Base-by-base conservation (phyloP, 2,329 filamentous ascomycete species). In the Pseudomassariella vexata region DNA sequence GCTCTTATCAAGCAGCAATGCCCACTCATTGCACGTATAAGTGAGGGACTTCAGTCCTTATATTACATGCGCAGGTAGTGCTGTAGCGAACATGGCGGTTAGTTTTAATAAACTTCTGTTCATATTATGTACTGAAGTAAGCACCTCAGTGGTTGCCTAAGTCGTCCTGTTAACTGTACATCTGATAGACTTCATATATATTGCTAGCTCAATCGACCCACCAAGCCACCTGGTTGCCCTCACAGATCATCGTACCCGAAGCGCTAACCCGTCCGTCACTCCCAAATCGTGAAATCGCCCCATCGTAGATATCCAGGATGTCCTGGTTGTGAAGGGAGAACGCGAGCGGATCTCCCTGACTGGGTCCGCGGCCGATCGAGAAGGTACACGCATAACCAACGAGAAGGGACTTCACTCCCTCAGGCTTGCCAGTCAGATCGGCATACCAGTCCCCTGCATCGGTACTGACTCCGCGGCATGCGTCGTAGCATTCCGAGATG, bases 371-470 rank as follows among this genome's bases (percentile, higher is more conserved):
- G 10, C 35, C 30, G 5, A 37, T 20, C 8, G 35, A 15, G 18
- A 37, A 37, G 9, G 18, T 17, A 19, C 35, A 37, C 9, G 25
- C 24, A 19, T 33, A 37, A 24, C 24, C 23, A 16, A 37, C 16
- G 12, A 37, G 16, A 15, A 12, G 21, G 15, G 23, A 21, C 21
- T 21, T 21, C 27, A 34, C 30, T 26, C 27, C 27, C 15, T 10
- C 16, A 12, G 35, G 17, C 10, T 17, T 11, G 17, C 35, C 35
- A 5, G 35, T 37, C 15, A 37, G 35, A 27, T 37, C 31, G 26
- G 30, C 30, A 20, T n/a, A 25, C 30, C 30, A 37, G 30, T 30
- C 30, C 15, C 26, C 30, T 5, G 35, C 18, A 26, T 37, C 22
- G 4, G 16, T 15, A 14, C 7, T n/a, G 6, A 37, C 35, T 17